Evolutionary conservation across 805 yeast species (phyloP).

Genomic region (Starmerella davenportii): DNA sequence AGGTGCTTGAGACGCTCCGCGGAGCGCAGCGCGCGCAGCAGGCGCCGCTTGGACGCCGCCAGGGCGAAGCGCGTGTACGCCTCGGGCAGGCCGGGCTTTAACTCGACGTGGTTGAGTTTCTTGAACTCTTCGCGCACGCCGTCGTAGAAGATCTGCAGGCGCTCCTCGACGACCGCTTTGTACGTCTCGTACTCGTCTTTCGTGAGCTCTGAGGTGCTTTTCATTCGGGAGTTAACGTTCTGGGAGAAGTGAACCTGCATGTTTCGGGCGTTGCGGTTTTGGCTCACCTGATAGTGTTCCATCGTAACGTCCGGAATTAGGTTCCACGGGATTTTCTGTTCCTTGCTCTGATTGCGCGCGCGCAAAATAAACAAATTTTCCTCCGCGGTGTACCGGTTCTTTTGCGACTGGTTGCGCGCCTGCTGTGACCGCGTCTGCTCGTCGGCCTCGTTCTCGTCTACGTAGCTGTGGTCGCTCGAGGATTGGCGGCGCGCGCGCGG

Average conservation of each 20-base stretch:
- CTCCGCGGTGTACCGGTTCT: constrained; percentile 1
- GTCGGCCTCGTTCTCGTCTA: too few species aligned
- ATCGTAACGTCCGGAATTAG: background rate
- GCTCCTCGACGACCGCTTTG: background rate
- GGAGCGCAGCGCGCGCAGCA: background rate
- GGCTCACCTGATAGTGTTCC: background rate
- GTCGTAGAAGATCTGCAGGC: background rate
- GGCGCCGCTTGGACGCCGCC: background rate
- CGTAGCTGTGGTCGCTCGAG: too few species aligned
- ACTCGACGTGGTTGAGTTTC: background rate
- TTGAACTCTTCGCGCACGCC: constrained; percentile 4
- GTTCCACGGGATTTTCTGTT: constrained; percentile 2
- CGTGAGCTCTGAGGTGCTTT: background rate
- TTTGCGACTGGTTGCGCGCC: constrained; percentile 1
- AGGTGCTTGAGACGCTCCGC: background rate
- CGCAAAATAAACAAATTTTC: constrained; percentile 3
- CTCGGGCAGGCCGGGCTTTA: background rate
- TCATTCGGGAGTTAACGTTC: background rate
- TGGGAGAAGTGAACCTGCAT: constrained; percentile 11
- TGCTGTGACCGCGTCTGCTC: too few species aligned
- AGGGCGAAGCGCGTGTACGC: background rate
- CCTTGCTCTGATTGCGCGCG: background rate
- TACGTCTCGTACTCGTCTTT: background rate
- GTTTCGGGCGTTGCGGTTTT: constrained; percentile 5
- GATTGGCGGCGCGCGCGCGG: too few species aligned